Conservation (phyloP, 495 filamentous ascomycete genomes). For the Penicillium waksmanii region DNA sequence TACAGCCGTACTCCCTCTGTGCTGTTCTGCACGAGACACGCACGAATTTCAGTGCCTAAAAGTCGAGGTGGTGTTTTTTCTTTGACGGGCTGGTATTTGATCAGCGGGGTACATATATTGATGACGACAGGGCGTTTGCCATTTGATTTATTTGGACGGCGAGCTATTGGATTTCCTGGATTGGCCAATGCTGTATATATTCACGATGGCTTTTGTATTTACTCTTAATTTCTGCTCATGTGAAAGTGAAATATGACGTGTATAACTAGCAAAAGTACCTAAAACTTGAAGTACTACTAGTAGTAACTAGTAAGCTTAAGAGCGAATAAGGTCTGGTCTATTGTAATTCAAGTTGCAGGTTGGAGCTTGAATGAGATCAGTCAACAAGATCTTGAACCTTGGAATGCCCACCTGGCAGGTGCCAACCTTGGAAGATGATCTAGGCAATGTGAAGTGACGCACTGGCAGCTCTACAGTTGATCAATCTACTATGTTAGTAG, state of each 20-base stretch:
- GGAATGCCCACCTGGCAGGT: neutral
- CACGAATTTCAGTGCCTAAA: slow-evolving; percentile 1
- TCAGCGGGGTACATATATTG: slow-evolving; percentile 1
- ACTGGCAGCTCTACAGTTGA: too few relatives aligned
- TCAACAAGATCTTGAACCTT: neutral
- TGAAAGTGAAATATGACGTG: slow-evolving; percentile 4
- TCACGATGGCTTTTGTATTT: neutral
- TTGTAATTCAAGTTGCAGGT: neutral
- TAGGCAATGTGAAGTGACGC: neutral
- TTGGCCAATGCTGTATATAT: slow-evolving; percentile 3
- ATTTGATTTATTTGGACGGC: slow-evolving; percentile 1
- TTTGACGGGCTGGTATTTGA: slow-evolving; percentile 1
- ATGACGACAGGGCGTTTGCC: slow-evolving; percentile 7
- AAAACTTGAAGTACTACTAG: too few relatives aligned
- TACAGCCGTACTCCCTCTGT: neutral
- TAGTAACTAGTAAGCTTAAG: neutral
- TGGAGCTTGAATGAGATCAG: neutral
- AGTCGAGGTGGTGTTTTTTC: slow-evolving; percentile 7
- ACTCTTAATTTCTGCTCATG: neutral
- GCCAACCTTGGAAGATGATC: neutral
- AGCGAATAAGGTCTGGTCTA: neutral
- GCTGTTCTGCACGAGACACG: neutral
- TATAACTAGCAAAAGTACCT: neutral
- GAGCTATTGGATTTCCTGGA: neutral
- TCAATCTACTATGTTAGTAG: too few relatives aligned